Base-by-base conservation (phyloP, 139 green algal species). In the Chlamydomonas sphaeroides region DNA sequence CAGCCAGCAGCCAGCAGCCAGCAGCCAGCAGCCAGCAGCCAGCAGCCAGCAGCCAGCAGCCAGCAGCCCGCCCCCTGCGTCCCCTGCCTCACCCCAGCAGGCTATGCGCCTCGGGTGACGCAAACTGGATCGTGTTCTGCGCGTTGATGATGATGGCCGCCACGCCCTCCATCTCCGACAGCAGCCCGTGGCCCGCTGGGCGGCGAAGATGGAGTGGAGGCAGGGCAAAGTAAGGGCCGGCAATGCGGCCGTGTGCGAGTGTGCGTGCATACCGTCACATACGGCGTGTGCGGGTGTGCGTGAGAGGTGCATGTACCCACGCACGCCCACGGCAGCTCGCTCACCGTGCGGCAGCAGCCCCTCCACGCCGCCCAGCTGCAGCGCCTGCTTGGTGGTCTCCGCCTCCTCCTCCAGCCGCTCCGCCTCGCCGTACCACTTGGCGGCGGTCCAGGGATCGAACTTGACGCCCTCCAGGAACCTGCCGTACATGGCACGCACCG, bases 381-480 rank as follows among this genome's bases (percentile, higher is more conserved):
- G 33, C 32, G 63, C 35, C 63, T 68, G 33, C 63, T 80, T 80
- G 38, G 62, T n/a, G 45, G 74, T n/a, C 63, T 74, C 76, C 63
- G 61, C 76, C 11, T 26, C 15, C 62, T 67, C 32, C 35, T 83
- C 32, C 63, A 83, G 63, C 63, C 70, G 33, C 23, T 83, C 76
- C 6, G 76, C 76, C 63, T 83, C 76, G 5, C n/a, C 53, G 30
- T 21, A 57, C 65, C 66, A 84, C 23, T 62, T 48, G 36, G 78
- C n/a, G 25, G 78, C 78, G 26, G 33, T 35, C 63, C 49, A 85
- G 11, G 79, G 68, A 41, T 80, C 80, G 69, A 75, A 68, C 62
- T 79, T 76, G 56, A 84, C 75, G 6, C 28, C 21, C 67, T 88
- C 67, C 42, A 84, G 80, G 74, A 88, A 88, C 23, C 42, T 48